phyloP scores from a whole-genome alignment of 1,284 basidiomycete species.

The Pseudozyma sp. region DNA sequence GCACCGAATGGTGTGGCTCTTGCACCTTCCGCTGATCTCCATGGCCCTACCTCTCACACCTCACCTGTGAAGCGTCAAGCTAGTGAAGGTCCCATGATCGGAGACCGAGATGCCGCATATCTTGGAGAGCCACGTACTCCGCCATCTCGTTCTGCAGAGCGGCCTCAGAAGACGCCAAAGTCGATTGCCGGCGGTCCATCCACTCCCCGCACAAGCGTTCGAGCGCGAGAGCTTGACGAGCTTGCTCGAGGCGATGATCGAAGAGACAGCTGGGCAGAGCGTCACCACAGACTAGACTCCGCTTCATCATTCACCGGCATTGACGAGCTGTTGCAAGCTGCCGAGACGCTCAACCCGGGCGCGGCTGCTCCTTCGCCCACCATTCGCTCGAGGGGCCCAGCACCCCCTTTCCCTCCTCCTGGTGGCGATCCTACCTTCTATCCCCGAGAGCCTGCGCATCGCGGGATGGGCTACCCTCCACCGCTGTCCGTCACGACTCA shows the following conservation, averaged over 20 bases:
- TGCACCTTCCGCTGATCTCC: conserved; percentile 35
- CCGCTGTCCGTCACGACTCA: conserved; percentile 34
- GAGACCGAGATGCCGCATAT: conserved; percentile 22
- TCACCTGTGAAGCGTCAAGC: conserved; percentile 50
- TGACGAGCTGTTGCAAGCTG: conserved; percentile 67
- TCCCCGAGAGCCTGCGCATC: conserved; percentile 30
- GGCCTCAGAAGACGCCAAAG: conserved; percentile 47
- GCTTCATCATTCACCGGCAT: conserved; percentile 61
- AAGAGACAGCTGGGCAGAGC: conserved; percentile 38
- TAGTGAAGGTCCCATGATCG: conserved; percentile 42
- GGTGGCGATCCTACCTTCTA: conserved; percentile 30
- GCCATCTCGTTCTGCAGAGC: conserved; percentile 31
- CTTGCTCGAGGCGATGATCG: conserved; percentile 36
- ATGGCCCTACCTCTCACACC: conserved; percentile 22
- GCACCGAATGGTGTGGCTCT: conserved; percentile 15
- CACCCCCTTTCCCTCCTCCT: conserved; percentile 20
- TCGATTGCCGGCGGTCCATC: conserved; percentile 33
- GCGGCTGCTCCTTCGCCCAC: conserved; percentile 39
- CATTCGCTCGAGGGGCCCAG: conserved; percentile 24
- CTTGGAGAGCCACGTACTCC: conserved; percentile 34
- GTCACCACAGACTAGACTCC: conserved; percentile 45
- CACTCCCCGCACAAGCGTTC: conserved; percentile 43
- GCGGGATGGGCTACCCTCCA: conserved; percentile 30
- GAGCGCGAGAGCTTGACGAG: conserved; percentile 37
- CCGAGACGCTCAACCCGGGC: conserved; percentile 63